phyloP scores from a whole-genome alignment of 306 rosid genomes.

The Potentilla sterilis region DNA sequence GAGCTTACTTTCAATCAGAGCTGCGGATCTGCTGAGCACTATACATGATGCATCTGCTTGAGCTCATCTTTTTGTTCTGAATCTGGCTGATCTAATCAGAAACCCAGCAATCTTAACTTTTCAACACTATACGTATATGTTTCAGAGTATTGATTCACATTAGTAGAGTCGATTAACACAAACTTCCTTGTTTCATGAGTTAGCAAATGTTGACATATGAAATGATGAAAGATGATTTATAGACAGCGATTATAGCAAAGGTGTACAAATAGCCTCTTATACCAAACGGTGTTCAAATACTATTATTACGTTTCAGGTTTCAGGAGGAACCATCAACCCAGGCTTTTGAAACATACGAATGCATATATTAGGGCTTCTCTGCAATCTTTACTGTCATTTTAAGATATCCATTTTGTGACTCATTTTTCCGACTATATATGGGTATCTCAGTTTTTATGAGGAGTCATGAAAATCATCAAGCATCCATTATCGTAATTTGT shows the following conservation, averaged over 20 bases:
- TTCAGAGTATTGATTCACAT: neutral
- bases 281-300: neutral
- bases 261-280: neutral
- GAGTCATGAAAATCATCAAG: too few relatives aligned
- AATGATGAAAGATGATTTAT: constrained; percentile 8
- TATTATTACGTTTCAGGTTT: neutral
- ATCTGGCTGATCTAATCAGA: constrained; percentile 12
- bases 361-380: neutral
- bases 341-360: neutral
- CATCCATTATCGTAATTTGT: too few relatives aligned
- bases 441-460: too few relatives aligned
- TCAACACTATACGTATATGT: neutral
- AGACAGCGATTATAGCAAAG: neutral
- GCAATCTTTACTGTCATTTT: neutral
- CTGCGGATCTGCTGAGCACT: neutral
- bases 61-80: neutral
- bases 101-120: neutral
- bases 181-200: neutral
- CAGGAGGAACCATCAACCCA: neutral
- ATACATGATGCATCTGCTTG: constrained; percentile 9
- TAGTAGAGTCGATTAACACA: constrained; percentile 5
- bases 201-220: constrained; percentile 5
- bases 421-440: too few relatives aligned
- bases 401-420: too few relatives aligned
- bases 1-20: neutral